A percentile compares a stretch with the other conserved stretches of the same genome.
Conservation (phyloP, 2,329 filamentous ascomycete genomes). For the Alternaria sp. region DNA sequence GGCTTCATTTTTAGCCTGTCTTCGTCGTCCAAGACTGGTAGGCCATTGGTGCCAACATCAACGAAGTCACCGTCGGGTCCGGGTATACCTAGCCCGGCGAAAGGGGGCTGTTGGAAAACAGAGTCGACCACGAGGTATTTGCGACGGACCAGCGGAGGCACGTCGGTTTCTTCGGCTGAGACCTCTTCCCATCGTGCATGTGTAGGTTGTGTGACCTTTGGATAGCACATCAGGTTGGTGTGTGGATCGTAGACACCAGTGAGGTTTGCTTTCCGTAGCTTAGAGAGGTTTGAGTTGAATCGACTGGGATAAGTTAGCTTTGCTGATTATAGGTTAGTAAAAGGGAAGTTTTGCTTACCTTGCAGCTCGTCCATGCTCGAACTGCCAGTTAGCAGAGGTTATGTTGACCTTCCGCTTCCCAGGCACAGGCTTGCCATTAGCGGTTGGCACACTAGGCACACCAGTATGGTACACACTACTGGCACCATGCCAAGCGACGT, state of each 20-base stretch:
- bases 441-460: conserved; percentile 76
- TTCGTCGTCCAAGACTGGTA: conserved; percentile 71
- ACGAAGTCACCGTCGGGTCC: conserved; percentile 63
- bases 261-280: conserved; percentile 72
- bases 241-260: conserved; percentile 90
- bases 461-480: conserved; percentile 94
- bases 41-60: conserved; percentile 62
- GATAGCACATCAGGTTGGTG: conserved; percentile 90
- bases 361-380: conserved; percentile 90
- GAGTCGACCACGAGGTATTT: conserved; percentile 71
- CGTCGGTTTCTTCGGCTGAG: conserved; percentile 51
- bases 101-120: conserved; percentile 64
- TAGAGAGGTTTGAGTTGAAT: conserved; percentile 80
- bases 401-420: conserved; percentile 85
- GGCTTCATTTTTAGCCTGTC: conserved; percentile 71
- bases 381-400: conserved; percentile 95
- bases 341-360: conserved; percentile 65
- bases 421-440: conserved; percentile 75
- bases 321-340: conserved; percentile 3
- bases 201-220: conserved; percentile 87
- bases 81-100: conserved; percentile 66
- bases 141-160: conserved; percentile 66
- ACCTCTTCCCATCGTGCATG: conserved; percentile 83
- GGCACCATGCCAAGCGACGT: conserved; percentile 97
- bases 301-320: conserved; percentile 62